Conservation (phyloP, 768 basidiomycete genomes). For the Kondoa subrosea region DNA sequence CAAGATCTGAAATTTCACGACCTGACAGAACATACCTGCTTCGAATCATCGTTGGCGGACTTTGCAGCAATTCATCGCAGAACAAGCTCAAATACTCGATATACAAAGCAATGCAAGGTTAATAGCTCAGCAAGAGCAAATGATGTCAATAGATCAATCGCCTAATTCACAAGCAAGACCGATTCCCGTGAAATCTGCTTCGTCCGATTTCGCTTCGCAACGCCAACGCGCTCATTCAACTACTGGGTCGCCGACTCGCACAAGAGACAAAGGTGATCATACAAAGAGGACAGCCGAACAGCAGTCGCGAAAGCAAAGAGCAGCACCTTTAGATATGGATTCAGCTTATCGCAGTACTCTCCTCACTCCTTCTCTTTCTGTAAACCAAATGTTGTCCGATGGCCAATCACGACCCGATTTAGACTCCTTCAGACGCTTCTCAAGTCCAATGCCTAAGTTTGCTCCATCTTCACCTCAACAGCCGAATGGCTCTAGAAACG, state of each 20-base stretch:
- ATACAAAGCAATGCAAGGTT: constrained; percentile 60
- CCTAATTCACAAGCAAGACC: constrained; percentile 39
- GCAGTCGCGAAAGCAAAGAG: no score
- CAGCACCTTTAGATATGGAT: no score
- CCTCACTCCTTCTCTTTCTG: not conserved
- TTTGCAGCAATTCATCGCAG: constrained; percentile 60
- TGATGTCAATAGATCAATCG: constrained; percentile 59
- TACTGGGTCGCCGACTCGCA: not conserved
- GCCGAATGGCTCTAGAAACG: constrained; percentile 2
- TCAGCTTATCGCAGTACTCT: not conserved
- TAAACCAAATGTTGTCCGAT: not conserved
- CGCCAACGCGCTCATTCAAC: not conserved
- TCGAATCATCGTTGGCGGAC: constrained; percentile 70
- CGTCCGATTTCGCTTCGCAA: not conserved
- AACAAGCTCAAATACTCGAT: constrained; percentile 62
- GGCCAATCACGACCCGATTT: not conserved
- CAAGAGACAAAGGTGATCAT: not conserved
- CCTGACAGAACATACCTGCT: constrained; percentile 66
- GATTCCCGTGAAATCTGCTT: not conserved
- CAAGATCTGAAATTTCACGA: not conserved
- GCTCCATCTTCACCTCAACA: not conserved
- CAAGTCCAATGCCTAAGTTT: not conserved
- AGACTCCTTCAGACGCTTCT: not conserved
- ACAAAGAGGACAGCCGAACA: not conserved
- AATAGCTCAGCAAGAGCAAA: constrained; percentile 37